phyloP scores from a whole-genome alignment of 2,329 filamentous ascomycete genomes.

The Talaromyces verruculosus region DNA sequence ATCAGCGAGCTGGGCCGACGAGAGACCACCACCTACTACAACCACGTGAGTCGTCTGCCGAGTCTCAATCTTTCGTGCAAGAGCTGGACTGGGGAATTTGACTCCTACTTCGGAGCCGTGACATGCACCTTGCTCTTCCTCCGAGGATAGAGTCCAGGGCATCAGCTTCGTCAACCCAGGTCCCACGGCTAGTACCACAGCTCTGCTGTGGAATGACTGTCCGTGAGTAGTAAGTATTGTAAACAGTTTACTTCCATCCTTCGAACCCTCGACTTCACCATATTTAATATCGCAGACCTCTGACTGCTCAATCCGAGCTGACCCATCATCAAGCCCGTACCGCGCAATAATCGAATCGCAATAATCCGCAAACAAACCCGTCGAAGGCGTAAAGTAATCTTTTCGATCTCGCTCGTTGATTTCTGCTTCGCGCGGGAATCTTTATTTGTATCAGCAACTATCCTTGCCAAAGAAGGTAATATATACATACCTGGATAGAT shows the following conservation, averaged over 20 bases:
- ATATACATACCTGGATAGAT: constrained; percentile 46
- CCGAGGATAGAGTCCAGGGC: constrained; percentile 40
- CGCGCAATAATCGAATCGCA: constrained; percentile 58
- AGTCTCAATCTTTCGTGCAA: constrained; percentile 55
- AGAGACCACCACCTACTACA: constrained; percentile 73
- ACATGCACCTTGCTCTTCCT: constrained; percentile 53
- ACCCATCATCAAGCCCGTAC: constrained; percentile 55
- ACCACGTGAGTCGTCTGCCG: constrained; percentile 61
- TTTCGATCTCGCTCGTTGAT: constrained; percentile 68
- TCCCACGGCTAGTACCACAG: constrained; percentile 70
- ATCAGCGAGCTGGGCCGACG: constrained; percentile 71
- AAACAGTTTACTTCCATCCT: constrained; percentile 58
- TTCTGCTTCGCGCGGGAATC: constrained; percentile 42
- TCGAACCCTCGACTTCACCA: constrained; percentile 46
- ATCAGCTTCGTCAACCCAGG: constrained; percentile 61
- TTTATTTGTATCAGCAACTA: constrained; percentile 16
- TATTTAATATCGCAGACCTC: constrained; percentile 63
- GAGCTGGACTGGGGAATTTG: constrained; percentile 54
- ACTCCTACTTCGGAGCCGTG: constrained; percentile 65
- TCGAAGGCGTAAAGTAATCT: constrained; percentile 68
- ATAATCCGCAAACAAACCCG: constrained; percentile 61
- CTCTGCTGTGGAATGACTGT: constrained; percentile 55
- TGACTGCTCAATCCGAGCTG: constrained; percentile 58
- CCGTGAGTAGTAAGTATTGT: constrained; percentile 58
- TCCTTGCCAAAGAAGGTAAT: neutral